A percentile compares a stretch with the other conserved stretches of the same genome.
phyloP scores from a whole-genome alignment of 2,329 filamentous ascomycete species.

The Colletotrichum sp. region DNA sequence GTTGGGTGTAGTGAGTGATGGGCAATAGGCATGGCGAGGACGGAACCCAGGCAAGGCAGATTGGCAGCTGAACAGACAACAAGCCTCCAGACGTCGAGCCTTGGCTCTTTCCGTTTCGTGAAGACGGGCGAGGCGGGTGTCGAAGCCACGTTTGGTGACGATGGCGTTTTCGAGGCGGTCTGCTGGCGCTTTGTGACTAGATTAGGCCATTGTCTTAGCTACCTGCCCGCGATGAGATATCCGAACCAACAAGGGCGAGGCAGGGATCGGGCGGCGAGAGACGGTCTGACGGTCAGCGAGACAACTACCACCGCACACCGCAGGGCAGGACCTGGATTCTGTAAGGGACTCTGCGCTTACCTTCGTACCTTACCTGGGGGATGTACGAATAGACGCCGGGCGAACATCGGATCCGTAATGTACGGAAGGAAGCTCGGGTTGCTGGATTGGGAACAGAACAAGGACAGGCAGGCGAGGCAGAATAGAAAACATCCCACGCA shows the following conservation, averaged over 20 bases:
- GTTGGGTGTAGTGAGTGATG: background rate
- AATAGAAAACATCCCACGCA: conserved; percentile 6
- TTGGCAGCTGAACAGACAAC: background rate
- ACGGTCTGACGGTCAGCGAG: background rate
- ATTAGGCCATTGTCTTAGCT: background rate
- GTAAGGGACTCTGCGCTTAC: background rate
- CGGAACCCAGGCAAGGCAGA: background rate
- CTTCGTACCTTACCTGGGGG: background rate
- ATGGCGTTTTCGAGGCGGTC: conserved; percentile 11
- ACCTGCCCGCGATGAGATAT: background rate
- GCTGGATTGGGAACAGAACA: background rate
- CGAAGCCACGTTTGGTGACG: conserved; percentile 4
- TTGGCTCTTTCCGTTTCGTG: background rate
- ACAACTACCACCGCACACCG: background rate
- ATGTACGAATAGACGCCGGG: background rate
- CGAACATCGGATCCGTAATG: background rate
- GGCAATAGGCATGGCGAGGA: background rate
- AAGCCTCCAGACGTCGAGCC: background rate
- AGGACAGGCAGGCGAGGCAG: background rate
- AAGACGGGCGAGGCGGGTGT: background rate
- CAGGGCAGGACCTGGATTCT: background rate
- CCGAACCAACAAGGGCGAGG: background rate
- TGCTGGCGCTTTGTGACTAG: background rate
- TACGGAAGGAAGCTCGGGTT: background rate
- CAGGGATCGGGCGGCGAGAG: background rate